phyloP scores from a whole-genome alignment of 2,329 filamentous ascomycete species.

The Exserohilum turcica region DNA sequence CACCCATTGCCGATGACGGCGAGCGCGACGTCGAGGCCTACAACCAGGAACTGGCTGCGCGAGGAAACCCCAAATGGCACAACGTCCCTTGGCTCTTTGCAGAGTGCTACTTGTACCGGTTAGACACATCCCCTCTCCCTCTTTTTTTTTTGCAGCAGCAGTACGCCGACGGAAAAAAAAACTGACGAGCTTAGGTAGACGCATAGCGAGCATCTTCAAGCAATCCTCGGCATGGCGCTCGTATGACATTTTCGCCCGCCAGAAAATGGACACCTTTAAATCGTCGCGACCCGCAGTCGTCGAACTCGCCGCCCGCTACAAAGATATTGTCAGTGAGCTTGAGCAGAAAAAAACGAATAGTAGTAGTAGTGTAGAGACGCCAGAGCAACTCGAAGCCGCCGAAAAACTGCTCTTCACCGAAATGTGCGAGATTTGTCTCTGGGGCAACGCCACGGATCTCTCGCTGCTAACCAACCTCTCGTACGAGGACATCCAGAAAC shows the following conservation, averaged over 20 bases:
- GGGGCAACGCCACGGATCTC: conserved; percentile 95
- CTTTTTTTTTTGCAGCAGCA: too few species aligned
- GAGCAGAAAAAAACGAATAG: conserved; percentile 57
- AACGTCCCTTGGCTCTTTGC: conserved; percentile 84
- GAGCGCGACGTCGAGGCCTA: conserved; percentile 76
- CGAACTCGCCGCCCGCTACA: conserved; percentile 80
- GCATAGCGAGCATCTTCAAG: conserved; percentile 78
- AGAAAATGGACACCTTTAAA: conserved; percentile 90
- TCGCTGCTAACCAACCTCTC: conserved; percentile 87
- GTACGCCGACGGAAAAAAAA: too few species aligned
- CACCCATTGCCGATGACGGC: conserved; percentile 77
- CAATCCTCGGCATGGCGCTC: conserved; percentile 81
- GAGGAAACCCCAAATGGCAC: conserved; percentile 80
- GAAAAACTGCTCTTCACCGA: conserved; percentile 83
- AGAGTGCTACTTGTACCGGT: conserved; percentile 94
- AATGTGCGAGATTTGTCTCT: conserved; percentile 95
- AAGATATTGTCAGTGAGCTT: conserved; percentile 72
- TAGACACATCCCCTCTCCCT: too few species aligned
- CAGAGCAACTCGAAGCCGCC: conserved; percentile 64
- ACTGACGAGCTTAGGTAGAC: conserved; percentile 58
- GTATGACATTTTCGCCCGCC: conserved; percentile 87
- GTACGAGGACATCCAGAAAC: conserved; percentile 95
- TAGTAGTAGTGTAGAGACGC: conserved; percentile 51
- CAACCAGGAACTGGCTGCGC: conserved; percentile 80
- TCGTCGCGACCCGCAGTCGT: conserved; percentile 86